Evolutionary conservation across 495 filamentous ascomycete species (phyloP).

Genomic region (Cetradonia linearis): DNA sequence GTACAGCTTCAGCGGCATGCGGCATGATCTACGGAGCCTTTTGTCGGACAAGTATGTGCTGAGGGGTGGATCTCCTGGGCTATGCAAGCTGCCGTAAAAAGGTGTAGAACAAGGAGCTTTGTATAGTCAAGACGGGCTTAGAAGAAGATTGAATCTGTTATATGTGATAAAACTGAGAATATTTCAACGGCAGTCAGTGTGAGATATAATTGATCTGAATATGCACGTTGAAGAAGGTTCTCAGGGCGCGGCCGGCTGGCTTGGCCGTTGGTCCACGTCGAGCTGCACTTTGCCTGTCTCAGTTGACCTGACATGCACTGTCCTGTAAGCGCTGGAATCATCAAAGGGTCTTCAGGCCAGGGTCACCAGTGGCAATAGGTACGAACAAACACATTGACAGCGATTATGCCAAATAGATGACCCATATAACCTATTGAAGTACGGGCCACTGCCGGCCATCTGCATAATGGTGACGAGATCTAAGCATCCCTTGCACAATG

Average conservation of each 20-base stretch:
- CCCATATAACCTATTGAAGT: background rate
- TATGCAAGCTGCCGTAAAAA: background rate
- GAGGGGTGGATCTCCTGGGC: background rate
- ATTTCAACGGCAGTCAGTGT: background rate
- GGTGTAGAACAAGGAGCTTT: background rate
- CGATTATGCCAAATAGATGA: background rate
- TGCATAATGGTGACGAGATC: slow-evolving; percentile 12
- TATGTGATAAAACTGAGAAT: background rate
- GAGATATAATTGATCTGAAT: background rate
- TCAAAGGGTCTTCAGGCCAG: background rate
- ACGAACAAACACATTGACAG: background rate
- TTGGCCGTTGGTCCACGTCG: slow-evolving; percentile 7
- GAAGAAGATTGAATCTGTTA: background rate
- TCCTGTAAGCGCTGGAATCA: slow-evolving; percentile 5
- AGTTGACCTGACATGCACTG: background rate
- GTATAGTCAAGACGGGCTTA: background rate
- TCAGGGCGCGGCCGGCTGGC: slow-evolving; percentile 1
- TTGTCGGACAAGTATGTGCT: background rate
- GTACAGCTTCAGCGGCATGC: slow-evolving; percentile 4
- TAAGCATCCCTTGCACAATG: background rate
- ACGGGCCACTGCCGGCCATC: background rate
- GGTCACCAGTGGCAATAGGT: background rate
- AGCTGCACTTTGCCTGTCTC: background rate
- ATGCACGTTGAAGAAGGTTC: slow-evolving; percentile 6
- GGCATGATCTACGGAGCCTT: slow-evolving; percentile 9